Conservation (phyloP, 257 asterid species). For the Coffea canephora region DNA sequence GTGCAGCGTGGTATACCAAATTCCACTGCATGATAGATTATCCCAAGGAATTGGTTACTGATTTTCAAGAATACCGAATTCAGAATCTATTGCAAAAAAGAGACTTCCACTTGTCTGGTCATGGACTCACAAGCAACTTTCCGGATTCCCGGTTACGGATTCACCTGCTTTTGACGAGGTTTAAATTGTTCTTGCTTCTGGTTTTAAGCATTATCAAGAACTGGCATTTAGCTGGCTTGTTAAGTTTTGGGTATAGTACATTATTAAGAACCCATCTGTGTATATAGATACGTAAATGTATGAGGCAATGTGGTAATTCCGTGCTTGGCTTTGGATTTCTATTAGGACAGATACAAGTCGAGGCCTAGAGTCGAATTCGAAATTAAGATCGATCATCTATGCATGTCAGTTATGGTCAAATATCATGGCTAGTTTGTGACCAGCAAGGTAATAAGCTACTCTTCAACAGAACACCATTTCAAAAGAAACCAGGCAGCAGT, state of each 20-base stretch:
- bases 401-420: too few relatives aligned
- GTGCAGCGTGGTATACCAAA: constrained; percentile 79
- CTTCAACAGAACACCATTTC: neutral
- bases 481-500: neutral
- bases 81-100: neutral
- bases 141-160: neutral
- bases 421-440: neutral
- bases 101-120: neutral
- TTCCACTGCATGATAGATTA: constrained; percentile 44
- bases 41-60: neutral
- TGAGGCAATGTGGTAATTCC: neutral
- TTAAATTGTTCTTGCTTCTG: neutral
- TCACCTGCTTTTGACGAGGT: neutral
- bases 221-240: neutral
- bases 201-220: neutral
- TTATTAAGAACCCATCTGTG: neutral
- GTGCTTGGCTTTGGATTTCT: neutral
- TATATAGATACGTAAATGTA: neutral
- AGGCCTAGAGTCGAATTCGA: neutral
- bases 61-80: neutral
- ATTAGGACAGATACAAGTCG: neutral
- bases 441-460: neutral
- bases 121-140: neutral
- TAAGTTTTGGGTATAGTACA: too few relatives aligned
- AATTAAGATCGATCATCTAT: neutral